Percentiles rank a stretch among this genome's conserved stretches.
Evolutionary conservation across 176 grass and related monocot species (phyloP).

Genomic region (Tillandsia leiboldiana): DNA sequence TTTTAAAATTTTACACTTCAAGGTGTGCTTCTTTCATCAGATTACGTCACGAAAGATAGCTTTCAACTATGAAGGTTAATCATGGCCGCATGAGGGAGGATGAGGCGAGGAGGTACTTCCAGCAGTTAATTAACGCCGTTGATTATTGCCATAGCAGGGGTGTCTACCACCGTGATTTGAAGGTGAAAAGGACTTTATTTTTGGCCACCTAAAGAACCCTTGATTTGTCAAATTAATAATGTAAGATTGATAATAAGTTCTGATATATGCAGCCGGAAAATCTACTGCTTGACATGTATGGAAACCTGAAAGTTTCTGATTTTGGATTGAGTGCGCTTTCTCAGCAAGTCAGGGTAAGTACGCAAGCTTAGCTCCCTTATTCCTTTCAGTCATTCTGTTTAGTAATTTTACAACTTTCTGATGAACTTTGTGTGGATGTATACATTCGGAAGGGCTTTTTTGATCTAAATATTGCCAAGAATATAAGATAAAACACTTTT

Average conservation of each 20-base stretch:
- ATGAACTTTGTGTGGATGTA: neutral
- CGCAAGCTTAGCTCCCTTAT: neutral
- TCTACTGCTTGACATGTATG: constrained; percentile 39
- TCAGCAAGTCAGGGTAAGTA: constrained; percentile 49
- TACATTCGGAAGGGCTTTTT: too few relatives aligned
- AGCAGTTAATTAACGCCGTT: constrained; percentile 39
- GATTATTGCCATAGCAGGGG: constrained; percentile 53
- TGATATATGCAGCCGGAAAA: constrained; percentile 49
- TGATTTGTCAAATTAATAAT: neutral
- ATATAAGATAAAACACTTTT: too few relatives aligned
- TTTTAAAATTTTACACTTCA: constrained; percentile 6
- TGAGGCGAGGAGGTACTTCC: constrained; percentile 31
- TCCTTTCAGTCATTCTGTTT: neutral
- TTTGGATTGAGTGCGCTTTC: constrained; percentile 49
- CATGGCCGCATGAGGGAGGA: constrained; percentile 59
- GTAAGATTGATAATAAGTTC: neutral
- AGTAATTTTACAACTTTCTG: neutral
- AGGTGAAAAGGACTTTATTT: constrained; percentile 30
- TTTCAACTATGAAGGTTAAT: constrained; percentile 56
- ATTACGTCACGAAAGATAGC: neutral
- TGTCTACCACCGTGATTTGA: constrained; percentile 49
- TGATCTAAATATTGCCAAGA: too few relatives aligned
- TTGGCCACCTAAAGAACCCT: neutral
- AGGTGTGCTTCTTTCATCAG: neutral
- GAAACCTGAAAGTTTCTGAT: constrained; percentile 42